Evolutionary conservation across 2,329 filamentous ascomycete genomes (phyloP).

Genomic region (Colletotrichum zoysiae): DNA sequence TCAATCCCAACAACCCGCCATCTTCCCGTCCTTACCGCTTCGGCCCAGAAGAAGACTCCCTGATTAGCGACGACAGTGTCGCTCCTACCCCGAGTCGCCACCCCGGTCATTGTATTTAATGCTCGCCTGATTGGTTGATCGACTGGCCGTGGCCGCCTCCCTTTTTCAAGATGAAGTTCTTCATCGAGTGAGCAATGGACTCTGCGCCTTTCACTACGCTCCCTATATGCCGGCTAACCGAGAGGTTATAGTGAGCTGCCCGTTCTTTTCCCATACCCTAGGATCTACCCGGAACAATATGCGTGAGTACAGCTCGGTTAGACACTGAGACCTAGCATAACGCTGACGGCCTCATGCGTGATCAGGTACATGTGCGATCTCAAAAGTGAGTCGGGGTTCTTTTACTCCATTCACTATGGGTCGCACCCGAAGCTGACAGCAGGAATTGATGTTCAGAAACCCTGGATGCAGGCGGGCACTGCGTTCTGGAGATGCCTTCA

Average conservation of each 20-base stretch:
- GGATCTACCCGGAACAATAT: constrained; percentile 72
- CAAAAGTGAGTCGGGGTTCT: constrained; percentile 58
- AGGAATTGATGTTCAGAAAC: constrained; percentile 63
- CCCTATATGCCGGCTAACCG: constrained; percentile 1
- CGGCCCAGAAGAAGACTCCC: not conserved
- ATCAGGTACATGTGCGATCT: constrained; percentile 68
- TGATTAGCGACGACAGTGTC: not conserved
- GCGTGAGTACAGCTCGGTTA: constrained; percentile 55
- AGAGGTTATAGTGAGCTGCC: constrained; percentile 61
- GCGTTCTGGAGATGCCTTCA: constrained; percentile 98
- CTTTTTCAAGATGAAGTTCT: constrained; percentile 39
- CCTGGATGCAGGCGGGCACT: constrained; percentile 93
- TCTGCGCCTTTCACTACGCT: not conserved
- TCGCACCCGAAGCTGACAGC: constrained; percentile 2
- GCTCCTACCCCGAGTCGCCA: not conserved
- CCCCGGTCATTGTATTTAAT: not conserved
- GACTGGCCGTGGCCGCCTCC: not conserved
- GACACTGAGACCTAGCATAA: not conserved
- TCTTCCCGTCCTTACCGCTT: not conserved
- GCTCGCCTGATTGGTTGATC: not conserved
- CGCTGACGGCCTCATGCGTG: constrained; percentile 16
- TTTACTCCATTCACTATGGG: not conserved
- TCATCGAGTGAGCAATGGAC: constrained; percentile 41
- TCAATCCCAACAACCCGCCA: not conserved
- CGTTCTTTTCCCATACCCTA: constrained; percentile 69